Percentiles rank a stretch among this genome's conserved stretches.
These are phyloP conservation scores for Colletotrichum cordylinicola DNA, from an alignment of 2,329 filamentous ascomycete genomes.

Conservation along the genomic window DNA sequence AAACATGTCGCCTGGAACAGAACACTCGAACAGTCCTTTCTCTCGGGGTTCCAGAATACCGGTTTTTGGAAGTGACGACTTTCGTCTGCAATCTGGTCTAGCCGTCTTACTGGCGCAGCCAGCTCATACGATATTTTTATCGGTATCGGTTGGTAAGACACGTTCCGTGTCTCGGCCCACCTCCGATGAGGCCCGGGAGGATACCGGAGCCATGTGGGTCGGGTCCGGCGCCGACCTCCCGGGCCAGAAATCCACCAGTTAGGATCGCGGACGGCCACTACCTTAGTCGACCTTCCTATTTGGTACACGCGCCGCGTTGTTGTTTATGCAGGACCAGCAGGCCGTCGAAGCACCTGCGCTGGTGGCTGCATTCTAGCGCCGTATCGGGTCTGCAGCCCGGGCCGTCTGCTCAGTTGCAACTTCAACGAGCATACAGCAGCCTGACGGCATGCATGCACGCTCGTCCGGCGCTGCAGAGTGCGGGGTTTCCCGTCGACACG, in stretches of 20 bases:
- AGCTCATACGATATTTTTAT: background rate
- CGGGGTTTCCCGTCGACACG: background rate
- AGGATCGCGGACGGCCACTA: background rate
- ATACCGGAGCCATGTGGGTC: background rate
- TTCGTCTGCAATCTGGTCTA: background rate
- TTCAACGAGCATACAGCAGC: background rate
- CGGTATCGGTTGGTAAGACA: background rate
- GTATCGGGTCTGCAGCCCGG: background rate
- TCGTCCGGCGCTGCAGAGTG: background rate
- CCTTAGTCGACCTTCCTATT: constrained; percentile 3
- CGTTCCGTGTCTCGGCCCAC: background rate
- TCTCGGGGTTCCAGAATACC: background rate
- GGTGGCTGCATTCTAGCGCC: background rate
- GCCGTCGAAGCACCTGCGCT: background rate
- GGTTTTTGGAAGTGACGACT: background rate
- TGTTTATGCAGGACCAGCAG: background rate
- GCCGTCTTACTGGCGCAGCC: background rate
- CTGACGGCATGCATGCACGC: background rate
- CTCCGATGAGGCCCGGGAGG: background rate
- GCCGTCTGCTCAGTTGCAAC: background rate
- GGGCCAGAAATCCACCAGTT: background rate
- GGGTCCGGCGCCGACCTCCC: background rate
- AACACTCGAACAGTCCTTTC: background rate
- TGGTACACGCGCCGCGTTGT: background rate
- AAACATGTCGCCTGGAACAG: background rate